These are phyloP conservation scores for Tulasnella sp. DNA, from an alignment of 768 basidiomycete species.

Conservation along the genomic window DNA sequence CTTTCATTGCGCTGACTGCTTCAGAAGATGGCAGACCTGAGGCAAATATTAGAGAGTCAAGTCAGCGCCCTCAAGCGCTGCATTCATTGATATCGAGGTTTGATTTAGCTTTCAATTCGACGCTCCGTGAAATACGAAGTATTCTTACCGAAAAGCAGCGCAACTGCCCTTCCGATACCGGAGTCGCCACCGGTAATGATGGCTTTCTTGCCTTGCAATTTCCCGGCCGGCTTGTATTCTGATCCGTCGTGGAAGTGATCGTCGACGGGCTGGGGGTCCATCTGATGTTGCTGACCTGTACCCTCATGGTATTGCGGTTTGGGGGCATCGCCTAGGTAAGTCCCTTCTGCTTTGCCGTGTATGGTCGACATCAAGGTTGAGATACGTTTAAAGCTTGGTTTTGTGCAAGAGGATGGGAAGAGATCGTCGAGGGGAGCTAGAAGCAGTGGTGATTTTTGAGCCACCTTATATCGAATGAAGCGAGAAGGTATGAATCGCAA, in stretches of 20 bases:
- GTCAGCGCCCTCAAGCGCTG: constrained; percentile 32
- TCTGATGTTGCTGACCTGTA: constrained; percentile 27
- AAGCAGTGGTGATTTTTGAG: neutral
- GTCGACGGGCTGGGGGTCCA: constrained; percentile 31
- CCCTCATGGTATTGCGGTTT: constrained; percentile 9
- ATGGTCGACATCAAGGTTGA: constrained; percentile 10
- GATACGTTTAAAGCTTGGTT: neutral
- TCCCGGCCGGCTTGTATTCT: constrained; percentile 36
- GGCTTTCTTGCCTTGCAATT: constrained; percentile 39
- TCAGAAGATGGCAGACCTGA: neutral
- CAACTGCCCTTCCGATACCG: constrained; percentile 38
- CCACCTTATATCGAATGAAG: no score
- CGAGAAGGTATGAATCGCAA: no score
- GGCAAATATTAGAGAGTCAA: constrained; percentile 26
- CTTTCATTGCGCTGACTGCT: neutral
- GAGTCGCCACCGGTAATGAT: constrained; percentile 44
- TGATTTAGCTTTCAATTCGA: no score
- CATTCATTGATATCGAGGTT: no score
- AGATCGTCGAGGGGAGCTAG: neutral
- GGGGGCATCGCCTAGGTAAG: constrained; percentile 2
- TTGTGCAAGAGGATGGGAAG: neutral
- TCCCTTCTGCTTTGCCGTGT: neutral
- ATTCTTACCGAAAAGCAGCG: constrained; percentile 32
- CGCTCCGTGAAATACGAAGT: neutral
- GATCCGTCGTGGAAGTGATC: constrained; percentile 36